Base-by-base conservation (phyloP, 768 basidiomycete species). In the Rhizopogon roseolus region DNA sequence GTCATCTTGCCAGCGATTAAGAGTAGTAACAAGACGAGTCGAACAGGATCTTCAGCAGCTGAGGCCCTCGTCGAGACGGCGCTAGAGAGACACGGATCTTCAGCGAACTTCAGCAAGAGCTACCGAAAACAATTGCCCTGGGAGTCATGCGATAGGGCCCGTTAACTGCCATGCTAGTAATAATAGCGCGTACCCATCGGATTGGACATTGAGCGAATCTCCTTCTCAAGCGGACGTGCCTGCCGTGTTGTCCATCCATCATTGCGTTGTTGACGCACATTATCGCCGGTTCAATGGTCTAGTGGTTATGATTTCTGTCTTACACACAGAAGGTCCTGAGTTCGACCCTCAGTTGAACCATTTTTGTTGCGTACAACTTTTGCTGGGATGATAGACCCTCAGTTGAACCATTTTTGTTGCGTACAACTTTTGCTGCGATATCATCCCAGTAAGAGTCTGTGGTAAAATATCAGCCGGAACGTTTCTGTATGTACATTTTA, bases 261-360 rank as follows among this genome's bases (percentile, higher is more conserved):
- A 22, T 5, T 0, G 3, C 11, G n/a, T 22, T 1, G 3, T 9
- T 0, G 1, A 5, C 1, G 0, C 8, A 27, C n/a, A n/a, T 54
- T 27, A 22, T 10, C 42, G 42, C 53, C 37, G 77, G 76, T 78
- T 74, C 77, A 79, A 76, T 80, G 74, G 77, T 75, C 75, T 78
- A 78, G 77, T 77, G 77, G 77, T 78, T 78, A 78, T 78, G 75
- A 76, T 77, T 73, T 78, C 75, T 76, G 75, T 79, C 77, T 77
- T 69, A 69, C 67, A 69, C 67, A 69, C 67, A 69, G 67, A 69
- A 69, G 67, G 67, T 69, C 67, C 67, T 69, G 67, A 69, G 67
- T 69, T 69, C 67, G 69, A 69, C 57, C 67, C 67, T 69, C 67
- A 69, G 67, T 71, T 78, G 75, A 73, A 60, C 76, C 79, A 80